Conservation (phyloP, 2,329 filamentous ascomycete genomes). For the Colletotrichum musicola region DNA sequence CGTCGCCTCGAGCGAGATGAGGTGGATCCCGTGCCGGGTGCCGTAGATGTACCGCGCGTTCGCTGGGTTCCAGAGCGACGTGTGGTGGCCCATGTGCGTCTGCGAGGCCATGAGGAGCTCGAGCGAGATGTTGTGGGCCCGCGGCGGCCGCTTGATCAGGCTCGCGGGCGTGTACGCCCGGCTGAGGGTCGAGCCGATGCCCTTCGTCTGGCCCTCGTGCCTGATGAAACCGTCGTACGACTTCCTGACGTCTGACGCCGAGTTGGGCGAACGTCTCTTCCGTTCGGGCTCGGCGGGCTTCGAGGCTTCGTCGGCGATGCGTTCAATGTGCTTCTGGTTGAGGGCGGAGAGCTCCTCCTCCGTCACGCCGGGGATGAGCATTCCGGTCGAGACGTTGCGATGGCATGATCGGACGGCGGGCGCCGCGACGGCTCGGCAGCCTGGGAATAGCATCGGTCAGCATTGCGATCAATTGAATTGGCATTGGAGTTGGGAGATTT, state of each 20-base stretch:
- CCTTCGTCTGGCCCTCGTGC: not conserved
- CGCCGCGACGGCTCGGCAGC: constrained; percentile 65
- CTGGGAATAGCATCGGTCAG: constrained; percentile 48
- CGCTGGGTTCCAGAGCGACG: constrained; percentile 91
- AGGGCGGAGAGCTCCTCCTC: constrained; percentile 31
- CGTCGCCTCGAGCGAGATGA: constrained; percentile 91
- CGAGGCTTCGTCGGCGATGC: not conserved
- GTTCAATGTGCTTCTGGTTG: constrained; percentile 18
- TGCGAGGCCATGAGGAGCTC: constrained; percentile 91
- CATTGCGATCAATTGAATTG: constrained; percentile 39
- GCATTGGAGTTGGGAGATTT: not conserved
- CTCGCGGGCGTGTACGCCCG: constrained; percentile 74
- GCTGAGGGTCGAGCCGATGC: constrained; percentile 61
- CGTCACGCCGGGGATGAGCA: not conserved
- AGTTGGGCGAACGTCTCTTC: too few species aligned
- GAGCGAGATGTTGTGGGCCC: constrained; percentile 84
- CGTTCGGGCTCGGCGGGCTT: too few species aligned
- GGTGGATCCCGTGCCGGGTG: constrained; percentile 87
- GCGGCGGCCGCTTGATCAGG: constrained; percentile 76
- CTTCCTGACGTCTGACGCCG: too few species aligned
- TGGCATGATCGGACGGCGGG: constrained; percentile 55
- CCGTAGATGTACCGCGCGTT: constrained; percentile 97
- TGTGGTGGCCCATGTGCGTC: constrained; percentile 90
- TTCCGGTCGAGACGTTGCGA: constrained; percentile 54
- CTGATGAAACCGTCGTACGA: constrained; percentile 4